A percentile compares a stretch with the other conserved stretches of the same genome.
These are phyloP conservation scores for Gillenia trifoliata DNA, from an alignment of 306 rosid species.

Conservation along the genomic window DNA sequence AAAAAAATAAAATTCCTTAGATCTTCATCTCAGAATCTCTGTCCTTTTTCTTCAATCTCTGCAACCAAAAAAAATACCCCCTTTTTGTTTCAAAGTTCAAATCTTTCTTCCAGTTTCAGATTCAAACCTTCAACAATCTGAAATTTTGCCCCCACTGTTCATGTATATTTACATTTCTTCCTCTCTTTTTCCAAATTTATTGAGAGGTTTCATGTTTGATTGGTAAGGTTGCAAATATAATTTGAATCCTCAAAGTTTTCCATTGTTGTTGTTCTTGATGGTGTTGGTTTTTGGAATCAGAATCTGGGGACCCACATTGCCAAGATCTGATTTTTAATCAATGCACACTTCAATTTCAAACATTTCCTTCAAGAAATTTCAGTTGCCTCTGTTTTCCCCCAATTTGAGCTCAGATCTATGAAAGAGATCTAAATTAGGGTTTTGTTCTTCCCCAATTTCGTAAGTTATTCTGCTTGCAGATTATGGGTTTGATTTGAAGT, in stretches of 20 bases:
- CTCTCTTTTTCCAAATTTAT: neutral
- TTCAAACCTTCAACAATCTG: conserved; percentile 1
- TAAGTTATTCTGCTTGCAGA: neutral
- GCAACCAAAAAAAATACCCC: neutral
- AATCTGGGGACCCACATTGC: conserved; percentile 15
- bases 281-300: neutral
- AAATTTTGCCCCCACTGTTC: neutral
- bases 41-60: neutral
- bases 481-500: conserved; percentile 46
- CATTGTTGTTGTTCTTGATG: neutral
- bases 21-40: conserved; percentile 27
- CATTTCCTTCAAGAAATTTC: conserved; percentile 30
- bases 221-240: neutral
- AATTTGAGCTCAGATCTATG: conserved; percentile 26
- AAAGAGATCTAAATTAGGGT: conserved; percentile 56
- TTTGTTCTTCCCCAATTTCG: neutral
- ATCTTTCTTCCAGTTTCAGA: neutral
- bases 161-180: neutral
- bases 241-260: neutral
- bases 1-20: neutral
- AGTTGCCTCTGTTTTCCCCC: conserved; percentile 7
- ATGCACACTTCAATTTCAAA: conserved; percentile 34
- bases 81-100: neutral
- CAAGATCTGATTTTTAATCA: conserved; percentile 38
- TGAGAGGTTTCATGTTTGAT: conserved; percentile 5